phyloP scores from a whole-genome alignment of 202 grass and related monocot genomes.

The Saccharum hybrid region DNA sequence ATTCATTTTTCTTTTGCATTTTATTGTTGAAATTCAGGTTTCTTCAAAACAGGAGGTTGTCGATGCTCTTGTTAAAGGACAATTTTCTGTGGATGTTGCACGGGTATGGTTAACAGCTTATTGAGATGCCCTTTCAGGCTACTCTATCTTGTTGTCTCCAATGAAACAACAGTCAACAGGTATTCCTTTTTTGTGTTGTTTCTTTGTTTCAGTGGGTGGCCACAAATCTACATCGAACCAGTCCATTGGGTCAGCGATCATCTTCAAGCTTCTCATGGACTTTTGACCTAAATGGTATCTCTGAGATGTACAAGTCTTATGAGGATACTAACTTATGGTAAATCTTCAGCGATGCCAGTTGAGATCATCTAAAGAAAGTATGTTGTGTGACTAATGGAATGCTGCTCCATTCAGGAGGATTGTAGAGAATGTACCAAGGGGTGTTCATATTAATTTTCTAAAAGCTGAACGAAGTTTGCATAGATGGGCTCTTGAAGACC shows the following conservation, averaged over 20 bases:
- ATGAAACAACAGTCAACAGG: neutral
- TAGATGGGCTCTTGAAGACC: constrained; percentile 98
- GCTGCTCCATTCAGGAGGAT: constrained; percentile 54
- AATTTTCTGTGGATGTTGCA: constrained; percentile 88
- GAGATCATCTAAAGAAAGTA: neutral
- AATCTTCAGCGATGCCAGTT: neutral
- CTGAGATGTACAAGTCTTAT: constrained; percentile 95
- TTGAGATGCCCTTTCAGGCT: neutral
- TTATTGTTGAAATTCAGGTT: constrained; percentile 54
- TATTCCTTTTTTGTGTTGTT: constrained; percentile 32
- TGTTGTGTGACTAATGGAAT: constrained; percentile 21
- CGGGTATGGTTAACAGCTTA: constrained; percentile 48
- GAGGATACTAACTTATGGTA: constrained; percentile 97
- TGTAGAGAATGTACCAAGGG: constrained; percentile 87
- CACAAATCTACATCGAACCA: constrained; percentile 74
- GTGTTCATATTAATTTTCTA: constrained; percentile 90
- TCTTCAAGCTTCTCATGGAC: constrained; percentile 73
- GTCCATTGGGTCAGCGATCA: constrained; percentile 43
- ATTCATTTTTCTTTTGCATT: constrained; percentile 31
- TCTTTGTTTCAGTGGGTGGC: constrained; percentile 75
- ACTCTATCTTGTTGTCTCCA: constrained; percentile 25
- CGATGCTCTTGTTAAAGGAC: constrained; percentile 65
- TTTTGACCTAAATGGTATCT: constrained; percentile 86
- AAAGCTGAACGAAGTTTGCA: constrained; percentile 99
- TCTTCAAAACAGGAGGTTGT: constrained; percentile 79